These are phyloP conservation scores for Phalaenopsis aphrodite DNA, from an alignment of 106 monocot species.

Conservation along the genomic window DNA sequence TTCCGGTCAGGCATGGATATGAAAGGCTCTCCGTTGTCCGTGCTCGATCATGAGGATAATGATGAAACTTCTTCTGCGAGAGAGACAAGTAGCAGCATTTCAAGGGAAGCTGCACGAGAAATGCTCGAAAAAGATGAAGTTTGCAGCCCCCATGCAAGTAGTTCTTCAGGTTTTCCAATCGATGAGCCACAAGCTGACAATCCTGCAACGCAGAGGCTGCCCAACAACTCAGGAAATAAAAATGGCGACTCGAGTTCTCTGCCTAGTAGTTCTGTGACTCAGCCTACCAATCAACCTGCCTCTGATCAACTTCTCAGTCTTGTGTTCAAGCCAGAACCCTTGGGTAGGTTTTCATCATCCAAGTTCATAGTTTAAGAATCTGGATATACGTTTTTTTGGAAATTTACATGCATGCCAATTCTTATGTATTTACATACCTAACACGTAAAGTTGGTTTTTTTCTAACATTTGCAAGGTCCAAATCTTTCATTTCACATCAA, in stretches of 20 bases:
- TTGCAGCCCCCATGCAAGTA: not conserved
- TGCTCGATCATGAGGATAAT: constrained; percentile 16
- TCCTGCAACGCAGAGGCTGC: not conserved
- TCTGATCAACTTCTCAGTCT: not conserved
- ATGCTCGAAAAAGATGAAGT: constrained; percentile 10
- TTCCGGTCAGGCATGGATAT: not conserved
- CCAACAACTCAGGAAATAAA: not conserved
- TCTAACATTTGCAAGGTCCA: too few relatives aligned
- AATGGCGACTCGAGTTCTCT: not conserved
- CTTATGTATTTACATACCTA: not conserved
- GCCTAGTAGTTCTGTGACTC: not conserved
- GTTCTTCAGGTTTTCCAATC: not conserved
- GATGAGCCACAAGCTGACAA: not conserved
- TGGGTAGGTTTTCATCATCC: constrained; percentile 28
- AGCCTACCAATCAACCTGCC: not conserved
- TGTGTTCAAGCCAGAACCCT: constrained; percentile 12
- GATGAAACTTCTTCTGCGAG: constrained; percentile 8
- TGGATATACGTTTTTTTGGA: too few relatives aligned
- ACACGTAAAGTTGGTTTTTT: too few relatives aligned
- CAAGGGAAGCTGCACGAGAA: not conserved
- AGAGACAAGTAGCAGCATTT: constrained; percentile 12
- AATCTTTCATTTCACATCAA: too few relatives aligned
- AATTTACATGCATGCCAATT: not conserved
- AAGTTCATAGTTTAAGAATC: not conserved
- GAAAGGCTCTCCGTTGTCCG: constrained; percentile 28